Conservation (phyloP, 306 rosid genomes). For the Vigna mungo region DNA sequence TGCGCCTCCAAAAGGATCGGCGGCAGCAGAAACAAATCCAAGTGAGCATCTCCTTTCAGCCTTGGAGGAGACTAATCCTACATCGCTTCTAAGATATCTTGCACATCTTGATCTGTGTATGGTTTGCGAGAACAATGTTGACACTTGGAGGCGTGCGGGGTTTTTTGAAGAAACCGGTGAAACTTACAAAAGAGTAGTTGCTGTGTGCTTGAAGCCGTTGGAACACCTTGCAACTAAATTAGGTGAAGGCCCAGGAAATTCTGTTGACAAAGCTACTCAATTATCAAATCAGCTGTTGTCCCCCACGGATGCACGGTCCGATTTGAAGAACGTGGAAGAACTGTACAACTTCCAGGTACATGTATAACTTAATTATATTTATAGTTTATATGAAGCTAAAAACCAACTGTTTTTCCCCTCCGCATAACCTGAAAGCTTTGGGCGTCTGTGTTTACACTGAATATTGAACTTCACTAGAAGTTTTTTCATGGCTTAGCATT, state of each 20-base stretch:
- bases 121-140: slow-evolving; percentile 96
- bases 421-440: slow-evolving; percentile 12
- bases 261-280: slow-evolving; percentile 60
- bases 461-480: slow-evolving; percentile 22
- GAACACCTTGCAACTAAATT: slow-evolving; percentile 75
- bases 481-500: neutral
- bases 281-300: slow-evolving; percentile 73
- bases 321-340: slow-evolving; percentile 59
- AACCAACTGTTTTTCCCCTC: neutral
- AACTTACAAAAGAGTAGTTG: slow-evolving; percentile 82
- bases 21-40: slow-evolving; percentile 98
- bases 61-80: slow-evolving; percentile 81
- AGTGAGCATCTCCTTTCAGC: slow-evolving; percentile 92
- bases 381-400: neutral
- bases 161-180: slow-evolving; percentile 96
- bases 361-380: slow-evolving; percentile 4
- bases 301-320: slow-evolving; percentile 65
- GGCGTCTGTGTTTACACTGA: slow-evolving; percentile 3
- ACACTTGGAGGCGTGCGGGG: slow-evolving; percentile 93
- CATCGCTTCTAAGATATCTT: slow-evolving; percentile 88
- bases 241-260: slow-evolving; percentile 68
- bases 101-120: slow-evolving; percentile 94
- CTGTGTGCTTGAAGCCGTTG: slow-evolving; percentile 83
- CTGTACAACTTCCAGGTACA: slow-evolving; percentile 81
- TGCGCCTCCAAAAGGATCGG: slow-evolving; percentile 98